Base-by-base conservation (phyloP, 2,329 filamentous ascomycete genomes). In the Epichloe scottii region DNA sequence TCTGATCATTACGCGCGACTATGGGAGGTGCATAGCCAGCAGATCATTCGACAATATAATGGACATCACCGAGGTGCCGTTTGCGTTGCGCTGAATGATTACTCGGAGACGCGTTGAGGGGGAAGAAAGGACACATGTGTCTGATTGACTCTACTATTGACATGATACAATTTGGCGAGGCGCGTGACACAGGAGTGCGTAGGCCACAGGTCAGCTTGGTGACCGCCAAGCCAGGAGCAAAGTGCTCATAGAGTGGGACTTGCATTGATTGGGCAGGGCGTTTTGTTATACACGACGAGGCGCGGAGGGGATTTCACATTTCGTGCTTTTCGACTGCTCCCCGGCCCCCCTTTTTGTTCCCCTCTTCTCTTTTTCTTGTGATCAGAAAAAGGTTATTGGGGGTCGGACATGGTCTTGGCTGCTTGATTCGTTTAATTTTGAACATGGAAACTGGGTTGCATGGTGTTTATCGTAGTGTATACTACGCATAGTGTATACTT, bases 31-130 rank as follows among this genome's bases (percentile, higher is more conserved):
- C 74, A 78, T 56, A 89, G 84, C 58, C 89, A 94, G 67, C 84
- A 84, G 61, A 90, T 96, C 57, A 96, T 96, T 60, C 78, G 90
- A 45, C 90, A 96, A 71, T 96, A 96, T 66, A 95, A 94, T 64
- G 90, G 90, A 6, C 90, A 96, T 64, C 90, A 96, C 65, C 78
- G 90, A 37, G 90, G 90, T 42, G 88, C 89, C 4, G 89, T 95
- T 0, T 95, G 90, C 63, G 90, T 96, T 38, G 90, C 90, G 14
- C 72, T 96, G 56, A 96, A 96, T 65, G 90, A 96, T 64, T 89
- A 89, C 65, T 81, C 78, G 12, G 78, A 82, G 66, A 71, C 76
- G 35, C 71, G 76, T 17, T 68, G 49, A 49, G 17, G n/a, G 4
- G 2, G 26, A n/a, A 45, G 10, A 30, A 30, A 11, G 8, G 26